phyloP scores from a whole-genome alignment of 441 rosid genomes.

The Gossypium schwendimanii region DNA sequence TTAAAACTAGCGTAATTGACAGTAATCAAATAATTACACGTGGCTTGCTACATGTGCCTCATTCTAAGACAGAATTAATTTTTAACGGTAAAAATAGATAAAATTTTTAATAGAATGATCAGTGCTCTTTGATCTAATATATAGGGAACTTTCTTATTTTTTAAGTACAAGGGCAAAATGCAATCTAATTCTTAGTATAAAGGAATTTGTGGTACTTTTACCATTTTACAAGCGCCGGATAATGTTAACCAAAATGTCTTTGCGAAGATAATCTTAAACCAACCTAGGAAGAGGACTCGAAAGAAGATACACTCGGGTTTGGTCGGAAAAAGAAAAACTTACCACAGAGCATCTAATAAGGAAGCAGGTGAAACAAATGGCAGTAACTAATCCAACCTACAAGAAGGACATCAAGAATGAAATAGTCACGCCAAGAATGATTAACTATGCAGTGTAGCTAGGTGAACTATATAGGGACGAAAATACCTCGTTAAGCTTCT shows the following conservation, averaged over 20 bases:
- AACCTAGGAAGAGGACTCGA: neutral
- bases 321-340: slow-evolving; percentile 19
- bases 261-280: neutral
- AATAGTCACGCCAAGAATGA: neutral
- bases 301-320: neutral
- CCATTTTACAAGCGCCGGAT: neutral
- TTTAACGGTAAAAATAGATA: too few species aligned
- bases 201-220: too few species aligned
- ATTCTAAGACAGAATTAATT: too few species aligned
- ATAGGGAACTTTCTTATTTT: too few species aligned
- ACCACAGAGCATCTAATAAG: slow-evolving; percentile 82
- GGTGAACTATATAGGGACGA: neutral
- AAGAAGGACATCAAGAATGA: slow-evolving; percentile 6
- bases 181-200: too few species aligned
- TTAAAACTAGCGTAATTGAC: too few species aligned
- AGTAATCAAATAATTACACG: too few species aligned
- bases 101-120: too few species aligned
- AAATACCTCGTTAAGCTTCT: slow-evolving; percentile 89
- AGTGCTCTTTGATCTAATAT: too few species aligned
- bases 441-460: neutral
- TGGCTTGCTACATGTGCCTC: too few species aligned
- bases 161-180: too few species aligned
- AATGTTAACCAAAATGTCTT: neutral
- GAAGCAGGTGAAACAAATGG: slow-evolving; percentile 79
- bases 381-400: slow-evolving; percentile 94